Conservation (phyloP, 2,329 filamentous ascomycete species). For the Zalaria sp. region DNA sequence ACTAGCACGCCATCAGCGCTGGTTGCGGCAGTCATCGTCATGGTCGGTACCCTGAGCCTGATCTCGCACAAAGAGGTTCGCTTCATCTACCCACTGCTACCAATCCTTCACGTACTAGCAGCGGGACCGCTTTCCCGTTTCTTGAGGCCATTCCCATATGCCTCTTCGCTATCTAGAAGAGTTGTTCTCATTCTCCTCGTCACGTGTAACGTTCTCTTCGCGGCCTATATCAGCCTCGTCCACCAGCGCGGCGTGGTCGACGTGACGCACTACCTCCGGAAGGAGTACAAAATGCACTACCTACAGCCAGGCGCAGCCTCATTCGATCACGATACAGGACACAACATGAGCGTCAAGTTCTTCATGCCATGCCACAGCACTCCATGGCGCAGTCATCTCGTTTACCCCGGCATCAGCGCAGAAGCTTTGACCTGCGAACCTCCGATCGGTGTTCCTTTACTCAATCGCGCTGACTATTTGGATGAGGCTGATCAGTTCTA, state of each 20-base stretch:
- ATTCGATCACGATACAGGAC: constrained; percentile 9
- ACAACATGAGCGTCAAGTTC: constrained; percentile 51
- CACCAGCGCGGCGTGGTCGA: constrained; percentile 72
- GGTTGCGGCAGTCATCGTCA: constrained; percentile 40
- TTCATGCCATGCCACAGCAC: constrained; percentile 94
- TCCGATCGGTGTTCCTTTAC: constrained; percentile 52
- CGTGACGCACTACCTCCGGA: constrained; percentile 62
- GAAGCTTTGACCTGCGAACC: constrained; percentile 88
- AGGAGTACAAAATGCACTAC: constrained; percentile 47
- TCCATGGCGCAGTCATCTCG: constrained; percentile 80
- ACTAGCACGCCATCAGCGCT: constrained; percentile 11
- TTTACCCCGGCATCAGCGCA: constrained; percentile 59
- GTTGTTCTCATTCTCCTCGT: constrained; percentile 40
- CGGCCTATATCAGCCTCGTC: constrained; percentile 56
- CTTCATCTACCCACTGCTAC: constrained; percentile 87
- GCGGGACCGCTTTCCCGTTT: constrained; percentile 53
- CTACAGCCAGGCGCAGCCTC: constrained; percentile 19
- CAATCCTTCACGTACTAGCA: constrained; percentile 68
- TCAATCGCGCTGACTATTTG: constrained; percentile 53
- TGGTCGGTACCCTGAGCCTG: constrained; percentile 57
- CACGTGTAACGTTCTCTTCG: constrained; percentile 53
- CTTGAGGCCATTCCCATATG: constrained; percentile 34
- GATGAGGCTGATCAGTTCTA: constrained; percentile 94
- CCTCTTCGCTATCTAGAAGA: constrained; percentile 28
- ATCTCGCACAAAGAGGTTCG: constrained; percentile 95